These are phyloP conservation scores for Penicillium samsonianum DNA, from an alignment of 495 filamentous ascomycete species.

Conservation along the genomic window DNA sequence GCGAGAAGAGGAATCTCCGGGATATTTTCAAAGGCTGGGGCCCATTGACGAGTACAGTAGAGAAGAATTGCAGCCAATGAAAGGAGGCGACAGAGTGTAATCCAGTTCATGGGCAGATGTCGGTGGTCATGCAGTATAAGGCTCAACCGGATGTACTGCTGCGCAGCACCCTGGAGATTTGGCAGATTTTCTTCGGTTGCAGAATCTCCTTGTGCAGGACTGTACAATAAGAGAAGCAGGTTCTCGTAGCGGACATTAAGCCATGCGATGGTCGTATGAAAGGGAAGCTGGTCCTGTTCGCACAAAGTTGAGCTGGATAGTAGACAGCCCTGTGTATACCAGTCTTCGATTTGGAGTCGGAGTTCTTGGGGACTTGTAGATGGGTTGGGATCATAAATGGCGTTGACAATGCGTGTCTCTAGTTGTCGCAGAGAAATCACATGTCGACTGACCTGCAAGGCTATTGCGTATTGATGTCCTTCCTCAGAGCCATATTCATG, in stretches of 20 bases:
- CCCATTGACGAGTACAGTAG: conserved; percentile 15
- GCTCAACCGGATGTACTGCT: conserved; percentile 30
- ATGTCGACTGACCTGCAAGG: conserved; percentile 31
- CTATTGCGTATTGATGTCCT: conserved; percentile 23
- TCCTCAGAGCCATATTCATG: conserved; percentile 31
- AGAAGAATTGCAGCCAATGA: conserved; percentile 20
- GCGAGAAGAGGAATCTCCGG: conserved; percentile 10
- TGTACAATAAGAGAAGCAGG: conserved; percentile 25
- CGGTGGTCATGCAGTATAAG: conserved; percentile 29
- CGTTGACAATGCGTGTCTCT: conserved; percentile 27
- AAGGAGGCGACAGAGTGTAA: conserved; percentile 28
- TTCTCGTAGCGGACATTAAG: conserved; percentile 33
- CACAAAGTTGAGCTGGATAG: conserved; percentile 23
- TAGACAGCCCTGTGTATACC: conserved; percentile 31
- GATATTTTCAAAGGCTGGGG: conserved; percentile 4
- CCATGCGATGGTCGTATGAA: conserved; percentile 34
- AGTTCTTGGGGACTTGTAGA: conserved; percentile 12
- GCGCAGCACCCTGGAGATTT: conserved; percentile 27
- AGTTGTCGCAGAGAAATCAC: conserved; percentile 32
- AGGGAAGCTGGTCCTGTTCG: conserved; percentile 28
- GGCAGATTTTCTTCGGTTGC: conserved; percentile 16
- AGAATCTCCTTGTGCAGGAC: conserved; percentile 13
- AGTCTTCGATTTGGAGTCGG: conserved; percentile 28
- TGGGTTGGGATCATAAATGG: conserved; percentile 8
- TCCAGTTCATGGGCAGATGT: conserved; percentile 32